Base-by-base conservation (phyloP, 176 grass and related monocot species). In the Eragrostis nindensis region DNA sequence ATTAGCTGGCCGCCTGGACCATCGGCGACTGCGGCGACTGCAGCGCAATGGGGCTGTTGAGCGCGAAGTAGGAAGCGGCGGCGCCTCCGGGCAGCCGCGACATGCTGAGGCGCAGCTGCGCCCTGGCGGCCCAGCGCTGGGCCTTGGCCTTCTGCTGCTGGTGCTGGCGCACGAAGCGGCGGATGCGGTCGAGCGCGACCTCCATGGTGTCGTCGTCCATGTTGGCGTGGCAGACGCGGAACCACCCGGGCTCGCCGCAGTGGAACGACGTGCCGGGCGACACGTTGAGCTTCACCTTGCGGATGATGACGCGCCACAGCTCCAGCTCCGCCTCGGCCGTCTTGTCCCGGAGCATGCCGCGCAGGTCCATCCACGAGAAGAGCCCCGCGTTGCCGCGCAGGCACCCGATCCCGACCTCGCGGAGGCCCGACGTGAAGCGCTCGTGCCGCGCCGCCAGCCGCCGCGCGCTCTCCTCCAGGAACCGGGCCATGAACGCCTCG, bases 301-400 rank as follows among this genome's bases (percentile, higher is more conserved):
- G 21, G 16, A 99, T 43, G 62, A 99, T 91, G 11, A 53, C 73
- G 14, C 73, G 88, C 96, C 96, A 99, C 72, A 99, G 71, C 79
- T 86, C 84, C 30, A 93, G 81, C 89, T 99, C 96, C 75, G 65
- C 90, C 27, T 95, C 89, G 1, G 27, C 27, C 27, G 96, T 95
- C 25, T n/a, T 74, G 18, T 93, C 86, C 70, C 74, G 82, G 30
- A 99, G 88, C 73, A 99, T 74, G 21, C 47, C 61, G 12, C 92
- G 47, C 76, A 99, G 82, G 86, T 99, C 90, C 96, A 99, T 99
- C 96, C 96, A 99, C 50, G 82, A 77, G 83, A 99, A 99, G 70
- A 99, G 87, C 24, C 92, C 96, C 11, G 96, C 90, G 76, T 89
- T 93, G 69, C 87, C 77, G n/a, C 50, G 26, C 50, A 99, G 84